phyloP scores from a whole-genome alignment of 176 grass and related monocot species.

The Eragrostis nindensis region DNA sequence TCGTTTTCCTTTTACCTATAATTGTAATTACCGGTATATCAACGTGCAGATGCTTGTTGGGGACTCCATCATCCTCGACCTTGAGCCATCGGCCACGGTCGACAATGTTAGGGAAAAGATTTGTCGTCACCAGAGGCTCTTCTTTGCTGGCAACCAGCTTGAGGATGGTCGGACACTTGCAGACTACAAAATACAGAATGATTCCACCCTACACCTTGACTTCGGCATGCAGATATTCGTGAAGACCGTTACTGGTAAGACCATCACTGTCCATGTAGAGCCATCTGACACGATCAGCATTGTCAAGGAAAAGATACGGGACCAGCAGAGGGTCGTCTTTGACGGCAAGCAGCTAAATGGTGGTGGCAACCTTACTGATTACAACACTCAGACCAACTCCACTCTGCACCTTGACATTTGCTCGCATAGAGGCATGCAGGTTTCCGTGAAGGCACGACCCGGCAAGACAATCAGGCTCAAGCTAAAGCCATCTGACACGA shows the following conservation, averaged over 20 bases:
- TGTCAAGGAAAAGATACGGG: neutral
- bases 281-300: neutral
- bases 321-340: neutral
- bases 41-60: neutral
- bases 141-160: no score
- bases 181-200: no score
- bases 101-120: neutral
- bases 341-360: neutral
- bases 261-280: constrained; percentile 20
- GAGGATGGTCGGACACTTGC: no score
- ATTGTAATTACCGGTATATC: neutral
- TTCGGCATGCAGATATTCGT: constrained; percentile 53
- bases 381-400: neutral
- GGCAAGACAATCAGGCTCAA: constrained; percentile 5
- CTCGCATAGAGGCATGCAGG: neutral
- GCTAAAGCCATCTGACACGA: no score
- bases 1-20: no score
- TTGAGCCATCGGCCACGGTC: neutral
- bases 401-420: neutral
- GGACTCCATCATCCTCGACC: neutral
- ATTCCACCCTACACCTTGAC: no score
- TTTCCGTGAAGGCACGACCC: neutral
- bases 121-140: no score
- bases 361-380: neutral
- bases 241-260: constrained; percentile 22